phyloP scores from a whole-genome alignment of 2,329 filamentous ascomycete genomes.

The Fusarium graminum region DNA sequence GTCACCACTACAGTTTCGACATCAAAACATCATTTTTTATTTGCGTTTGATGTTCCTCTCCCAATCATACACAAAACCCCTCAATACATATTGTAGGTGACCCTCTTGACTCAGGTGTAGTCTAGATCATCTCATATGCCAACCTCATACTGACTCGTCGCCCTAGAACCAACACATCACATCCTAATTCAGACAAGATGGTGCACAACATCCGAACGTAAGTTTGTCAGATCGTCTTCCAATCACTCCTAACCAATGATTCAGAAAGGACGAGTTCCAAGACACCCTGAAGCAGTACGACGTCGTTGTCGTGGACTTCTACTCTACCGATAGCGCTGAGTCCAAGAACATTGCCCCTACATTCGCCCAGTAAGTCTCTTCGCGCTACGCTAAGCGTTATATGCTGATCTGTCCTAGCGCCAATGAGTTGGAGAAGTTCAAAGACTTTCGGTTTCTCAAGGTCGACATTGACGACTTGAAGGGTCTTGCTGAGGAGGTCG shows the following conservation, averaged over 20 bases:
- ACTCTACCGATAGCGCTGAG: slow-evolving; percentile 22
- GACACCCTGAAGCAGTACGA: slow-evolving; percentile 27
- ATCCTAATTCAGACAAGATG: slow-evolving; percentile 24
- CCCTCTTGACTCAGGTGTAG: background rate
- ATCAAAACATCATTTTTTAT: slow-evolving; percentile 4
- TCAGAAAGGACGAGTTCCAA: slow-evolving; percentile 37
- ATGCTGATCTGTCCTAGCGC: background rate
- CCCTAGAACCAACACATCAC: background rate
- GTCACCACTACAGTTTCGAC: slow-evolving; percentile 17
- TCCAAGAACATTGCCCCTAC: slow-evolving; percentile 32
- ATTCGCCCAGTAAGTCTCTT: slow-evolving; percentile 26
- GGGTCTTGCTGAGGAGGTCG: slow-evolving; percentile 15
- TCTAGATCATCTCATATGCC: background rate
- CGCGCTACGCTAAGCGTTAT: rapidly evolving
- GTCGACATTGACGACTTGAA: slow-evolving; percentile 35
- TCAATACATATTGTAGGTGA: background rate
- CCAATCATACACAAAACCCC: background rate
- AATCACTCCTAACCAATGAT: background rate
- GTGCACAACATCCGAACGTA: slow-evolving; percentile 38
- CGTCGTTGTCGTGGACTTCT: slow-evolving; percentile 35
- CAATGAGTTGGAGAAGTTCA: slow-evolving; percentile 37
- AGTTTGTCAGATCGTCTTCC: background rate
- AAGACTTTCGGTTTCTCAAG: slow-evolving; percentile 37
- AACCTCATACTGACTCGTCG: slow-evolving; percentile 11
- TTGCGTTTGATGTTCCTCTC: background rate